phyloP scores from a whole-genome alignment of 2,329 filamentous ascomycete genomes.

The Orbilia quercus region DNA sequence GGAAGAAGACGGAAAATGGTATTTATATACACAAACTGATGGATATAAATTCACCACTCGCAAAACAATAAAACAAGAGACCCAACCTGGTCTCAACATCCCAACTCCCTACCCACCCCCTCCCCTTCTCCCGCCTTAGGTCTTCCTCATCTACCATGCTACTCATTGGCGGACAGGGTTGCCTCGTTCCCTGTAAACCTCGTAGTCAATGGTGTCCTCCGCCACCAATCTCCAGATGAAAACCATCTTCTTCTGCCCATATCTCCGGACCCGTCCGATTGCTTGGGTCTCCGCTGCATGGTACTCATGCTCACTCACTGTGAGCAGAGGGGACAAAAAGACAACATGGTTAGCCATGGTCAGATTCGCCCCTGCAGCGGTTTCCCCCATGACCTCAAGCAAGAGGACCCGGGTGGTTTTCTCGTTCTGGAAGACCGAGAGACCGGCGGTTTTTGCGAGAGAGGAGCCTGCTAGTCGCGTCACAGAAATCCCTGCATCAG shows the following conservation, averaged over 20 bases:
- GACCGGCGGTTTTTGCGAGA: conserved; percentile 59
- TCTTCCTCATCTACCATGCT: too few species aligned
- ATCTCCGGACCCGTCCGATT: conserved; percentile 71
- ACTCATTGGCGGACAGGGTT: conserved; percentile 23
- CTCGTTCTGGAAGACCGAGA: conserved; percentile 30
- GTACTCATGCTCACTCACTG: conserved; percentile 68
- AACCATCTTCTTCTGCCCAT: conserved; percentile 70
- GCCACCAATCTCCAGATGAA: conserved; percentile 69
- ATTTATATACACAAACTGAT: too few species aligned
- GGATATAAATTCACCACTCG: too few species aligned
- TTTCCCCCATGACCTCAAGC: conserved; percentile 69
- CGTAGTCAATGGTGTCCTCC: conserved; percentile 64
- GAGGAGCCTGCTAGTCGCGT: conserved; percentile 63
- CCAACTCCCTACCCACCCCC: too few species aligned
- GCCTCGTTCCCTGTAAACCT: conserved; percentile 23
- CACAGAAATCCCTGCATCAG: conserved; percentile 61
- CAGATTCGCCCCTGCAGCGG: conserved; percentile 73
- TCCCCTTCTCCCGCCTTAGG: too few species aligned
- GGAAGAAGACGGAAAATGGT: too few species aligned
- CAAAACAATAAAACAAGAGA: too few species aligned
- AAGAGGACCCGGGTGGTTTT: conserved; percentile 67
- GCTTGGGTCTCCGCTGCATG: conserved; percentile 72
- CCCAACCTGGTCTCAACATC: too few species aligned
- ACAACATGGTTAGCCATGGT: conserved; percentile 74
- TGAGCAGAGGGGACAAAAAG: conserved; percentile 70